Percentiles rank a stretch among this genome's conserved stretches.
Conservation (phyloP, 495 filamentous ascomycete genomes). For the Daldinia childiae region DNA sequence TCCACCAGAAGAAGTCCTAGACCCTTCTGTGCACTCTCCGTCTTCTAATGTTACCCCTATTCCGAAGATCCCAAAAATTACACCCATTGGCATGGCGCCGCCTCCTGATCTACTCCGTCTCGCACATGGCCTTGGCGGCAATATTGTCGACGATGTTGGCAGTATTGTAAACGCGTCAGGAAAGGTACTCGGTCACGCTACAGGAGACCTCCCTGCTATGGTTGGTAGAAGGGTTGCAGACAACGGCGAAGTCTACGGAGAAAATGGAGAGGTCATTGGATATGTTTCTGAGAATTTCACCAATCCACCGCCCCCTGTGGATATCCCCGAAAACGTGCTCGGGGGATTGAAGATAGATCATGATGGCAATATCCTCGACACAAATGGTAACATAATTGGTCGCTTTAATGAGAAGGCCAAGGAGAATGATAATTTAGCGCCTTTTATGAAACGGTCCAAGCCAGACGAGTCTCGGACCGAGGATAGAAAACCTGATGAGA, state of each 20-base stretch:
- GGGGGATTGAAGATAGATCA: slow-evolving; percentile 57
- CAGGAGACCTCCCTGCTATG: slow-evolving; percentile 59
- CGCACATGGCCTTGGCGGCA: slow-evolving; percentile 69
- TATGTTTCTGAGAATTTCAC: slow-evolving; percentile 58
- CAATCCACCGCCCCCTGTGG: slow-evolving; percentile 36
- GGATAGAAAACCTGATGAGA: slow-evolving; percentile 42
- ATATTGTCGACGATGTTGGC: slow-evolving; percentile 76
- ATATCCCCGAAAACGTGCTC: slow-evolving; percentile 52
- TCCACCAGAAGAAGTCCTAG: slow-evolving; percentile 44
- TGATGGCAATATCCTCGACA: slow-evolving; percentile 57
- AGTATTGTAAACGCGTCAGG: slow-evolving; percentile 75
- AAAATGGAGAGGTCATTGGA: slow-evolving; percentile 56
- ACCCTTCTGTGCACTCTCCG: slow-evolving; percentile 43
- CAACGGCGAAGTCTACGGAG: slow-evolving; percentile 56
- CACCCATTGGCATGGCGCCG: slow-evolving; percentile 35
- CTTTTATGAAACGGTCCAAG: slow-evolving; percentile 28
- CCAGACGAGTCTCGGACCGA: slow-evolving; percentile 24
- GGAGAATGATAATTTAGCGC: slow-evolving; percentile 21
- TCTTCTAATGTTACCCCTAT: slow-evolving; percentile 43
- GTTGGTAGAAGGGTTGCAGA: slow-evolving; percentile 56
- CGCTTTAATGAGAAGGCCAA: slow-evolving; percentile 55
- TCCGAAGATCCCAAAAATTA: slow-evolving; percentile 45
- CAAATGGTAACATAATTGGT: slow-evolving; percentile 54
- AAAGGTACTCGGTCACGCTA: slow-evolving; percentile 56
- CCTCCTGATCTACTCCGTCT: slow-evolving; percentile 45